phyloP scores from a whole-genome alignment of 176 grass and related monocot genomes.

The Oropetium thomaeum region DNA sequence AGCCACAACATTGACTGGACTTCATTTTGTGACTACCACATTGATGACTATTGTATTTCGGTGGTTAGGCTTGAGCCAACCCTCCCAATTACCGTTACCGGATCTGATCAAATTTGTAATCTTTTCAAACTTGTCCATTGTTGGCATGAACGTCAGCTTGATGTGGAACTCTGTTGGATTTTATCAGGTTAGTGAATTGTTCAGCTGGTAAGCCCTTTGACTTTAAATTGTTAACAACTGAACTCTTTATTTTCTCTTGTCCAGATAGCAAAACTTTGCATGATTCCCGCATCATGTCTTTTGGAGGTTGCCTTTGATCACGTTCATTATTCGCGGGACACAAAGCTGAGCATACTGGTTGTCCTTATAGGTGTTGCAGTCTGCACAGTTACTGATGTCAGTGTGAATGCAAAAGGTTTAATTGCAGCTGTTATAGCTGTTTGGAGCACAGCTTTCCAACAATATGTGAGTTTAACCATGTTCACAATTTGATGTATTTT shows the following conservation, averaged over 20 bases:
- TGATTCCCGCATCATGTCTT: slow-evolving; percentile 91
- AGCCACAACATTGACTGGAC: slow-evolving; percentile 85
- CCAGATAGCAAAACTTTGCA: slow-evolving; percentile 85
- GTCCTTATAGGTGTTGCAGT: slow-evolving; percentile 72
- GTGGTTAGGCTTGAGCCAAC: slow-evolving; percentile 78
- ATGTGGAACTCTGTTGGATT: slow-evolving; percentile 99
- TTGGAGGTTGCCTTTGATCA: slow-evolving; percentile 80
- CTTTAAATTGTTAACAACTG: neutral
- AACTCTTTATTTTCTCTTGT: slow-evolving; percentile 22
- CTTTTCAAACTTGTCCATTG: slow-evolving; percentile 86
- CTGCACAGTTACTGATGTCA: slow-evolving; percentile 80
- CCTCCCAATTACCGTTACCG: slow-evolving; percentile 68
- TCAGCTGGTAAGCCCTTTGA: neutral
- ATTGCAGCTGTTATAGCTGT: slow-evolving; percentile 72
- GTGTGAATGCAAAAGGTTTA: slow-evolving; percentile 72
- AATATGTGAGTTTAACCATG: slow-evolving; percentile 69
- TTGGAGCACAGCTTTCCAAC: slow-evolving; percentile 82
- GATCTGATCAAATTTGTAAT: slow-evolving; percentile 81
- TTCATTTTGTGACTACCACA: slow-evolving; percentile 91
- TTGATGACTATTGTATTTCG: slow-evolving; percentile 77
- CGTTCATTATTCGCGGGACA: slow-evolving; percentile 63
- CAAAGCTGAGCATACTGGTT: slow-evolving; percentile 81
- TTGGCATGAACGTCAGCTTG: slow-evolving; percentile 94
- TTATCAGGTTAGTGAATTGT: slow-evolving; percentile 69
- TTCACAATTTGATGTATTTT: neutral